Conservation (phyloP, 257 asterid genomes). For the Forsythia suspensa region DNA sequence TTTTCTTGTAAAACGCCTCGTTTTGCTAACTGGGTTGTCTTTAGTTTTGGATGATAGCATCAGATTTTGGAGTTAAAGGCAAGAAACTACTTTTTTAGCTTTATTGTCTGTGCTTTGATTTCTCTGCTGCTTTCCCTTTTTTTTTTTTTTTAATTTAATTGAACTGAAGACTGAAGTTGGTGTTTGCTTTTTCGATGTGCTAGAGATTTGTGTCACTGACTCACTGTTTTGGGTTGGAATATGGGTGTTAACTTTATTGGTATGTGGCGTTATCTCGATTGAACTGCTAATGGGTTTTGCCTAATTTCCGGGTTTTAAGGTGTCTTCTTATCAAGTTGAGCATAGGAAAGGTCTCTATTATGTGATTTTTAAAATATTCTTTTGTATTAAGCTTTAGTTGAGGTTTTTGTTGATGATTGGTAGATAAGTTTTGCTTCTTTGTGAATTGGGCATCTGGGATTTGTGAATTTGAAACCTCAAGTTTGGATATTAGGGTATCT, state of each 20-base stretch:
- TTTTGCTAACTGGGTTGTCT: slow-evolving; percentile 34
- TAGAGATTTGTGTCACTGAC: slow-evolving; percentile 10
- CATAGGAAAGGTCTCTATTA: slow-evolving; percentile 12
- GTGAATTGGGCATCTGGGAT: background rate
- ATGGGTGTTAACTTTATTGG: slow-evolving; percentile 50
- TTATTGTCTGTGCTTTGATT: slow-evolving; percentile 6
- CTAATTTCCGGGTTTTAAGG: slow-evolving; percentile 33
- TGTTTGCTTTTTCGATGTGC: slow-evolving; percentile 21
- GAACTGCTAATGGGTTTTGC: slow-evolving; percentile 28
- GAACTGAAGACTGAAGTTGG: slow-evolving; percentile 25
- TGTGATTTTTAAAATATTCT: slow-evolving; percentile 24
- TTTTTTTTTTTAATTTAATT: slow-evolving; percentile 15
- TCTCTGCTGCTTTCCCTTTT: slow-evolving; percentile 10
- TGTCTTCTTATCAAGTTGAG: slow-evolving; percentile 28
- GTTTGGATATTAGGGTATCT: slow-evolving; percentile 10
- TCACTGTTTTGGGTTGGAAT: slow-evolving; percentile 30
- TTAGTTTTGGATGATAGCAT: slow-evolving; percentile 37
- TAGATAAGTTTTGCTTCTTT: slow-evolving; percentile 19
- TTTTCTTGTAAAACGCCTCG: slow-evolving; percentile 20
- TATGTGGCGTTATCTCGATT: slow-evolving; percentile 32
- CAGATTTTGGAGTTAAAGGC: slow-evolving; percentile 37
- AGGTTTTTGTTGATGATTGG: slow-evolving; percentile 27
- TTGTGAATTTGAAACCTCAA: background rate
- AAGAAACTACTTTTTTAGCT: slow-evolving; percentile 19
- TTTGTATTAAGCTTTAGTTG: slow-evolving; percentile 18